Base-by-base conservation (phyloP, 768 basidiomycete genomes). In the Agaricus subrufescens region DNA sequence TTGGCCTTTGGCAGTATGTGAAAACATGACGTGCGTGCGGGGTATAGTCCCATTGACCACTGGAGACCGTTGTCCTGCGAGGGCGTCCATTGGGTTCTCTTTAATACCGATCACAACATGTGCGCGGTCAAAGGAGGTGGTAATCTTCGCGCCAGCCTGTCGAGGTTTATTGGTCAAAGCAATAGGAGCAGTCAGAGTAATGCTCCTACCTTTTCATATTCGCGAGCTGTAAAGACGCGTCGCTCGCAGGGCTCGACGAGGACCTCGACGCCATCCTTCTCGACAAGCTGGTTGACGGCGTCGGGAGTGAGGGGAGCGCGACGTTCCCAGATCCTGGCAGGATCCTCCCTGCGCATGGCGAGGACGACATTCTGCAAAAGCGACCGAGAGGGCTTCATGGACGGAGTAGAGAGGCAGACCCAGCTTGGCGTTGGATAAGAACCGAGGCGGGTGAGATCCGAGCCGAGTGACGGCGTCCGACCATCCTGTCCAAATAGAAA, bases 81-180 rank as follows among this genome's bases (percentile, higher is more conserved):
- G 75, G 59, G 87, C 84, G 27, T 70, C 45, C 6, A 94, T 67
- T 8, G 89, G 87, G 0, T 87, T 83, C 67, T 97, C 94, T 63
- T 97, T 97, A 70, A 97, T 94, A 2, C 94, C 94, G 4, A 94
- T 65, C 31, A 94, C 69, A 50, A 97, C 82, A 60, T 94, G 85
- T 0, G 90, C 84, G 5, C 80, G 73, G 3, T 72, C 69, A 15
- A 92, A 76, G n/a, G 72, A 74, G 10, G 77, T 65, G 53, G 79
- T 76, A 52, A 93, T 67, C 14, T 67, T 73, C 19, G 94, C 94
- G 14, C 94, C 94, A 37, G 87, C 94, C 91, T 95, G 62, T 23
- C 46, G 27, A 31, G 15, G 51, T 34, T 45, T 49, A 56, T 47
- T 50, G 51, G 29, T 49, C 30, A 50, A 29, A 23, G 9, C 27